A percentile compares a stretch with the other conserved stretches of the same genome.
These are phyloP conservation scores for Rhododendron simsii DNA, from an alignment of 148 eudicot genomes.

Conservation along the genomic window DNA sequence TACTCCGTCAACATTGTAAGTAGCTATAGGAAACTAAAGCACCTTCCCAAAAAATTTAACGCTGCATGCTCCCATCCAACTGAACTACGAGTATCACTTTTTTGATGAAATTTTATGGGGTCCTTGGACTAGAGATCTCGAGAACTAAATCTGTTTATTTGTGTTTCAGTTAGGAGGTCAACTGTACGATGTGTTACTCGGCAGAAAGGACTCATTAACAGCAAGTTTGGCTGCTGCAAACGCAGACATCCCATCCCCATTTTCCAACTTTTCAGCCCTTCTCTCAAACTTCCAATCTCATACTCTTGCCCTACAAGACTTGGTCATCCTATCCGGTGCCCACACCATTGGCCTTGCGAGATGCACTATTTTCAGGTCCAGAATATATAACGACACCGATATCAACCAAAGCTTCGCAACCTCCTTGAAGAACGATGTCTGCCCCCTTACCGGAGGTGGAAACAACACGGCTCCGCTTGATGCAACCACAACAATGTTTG, in stretches of 20 bases:
- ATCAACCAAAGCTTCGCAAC: constrained; percentile 22
- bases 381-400: constrained; percentile 38
- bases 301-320: constrained; percentile 34
- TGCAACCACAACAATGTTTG: constrained; percentile 25
- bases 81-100: neutral
- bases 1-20: constrained; percentile 33
- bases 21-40: neutral
- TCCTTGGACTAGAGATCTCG: no score
- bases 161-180: constrained; percentile 44
- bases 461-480: constrained; percentile 25
- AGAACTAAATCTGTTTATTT: neutral
- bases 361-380: constrained; percentile 31
- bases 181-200: constrained; percentile 37
- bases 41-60: neutral
- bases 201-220: constrained; percentile 45
- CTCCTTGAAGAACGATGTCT: constrained; percentile 9
- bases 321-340: constrained; percentile 49
- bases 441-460: constrained; percentile 35
- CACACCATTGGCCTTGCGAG: constrained; percentile 48
- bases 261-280: constrained; percentile 26
- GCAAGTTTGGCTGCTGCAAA: constrained; percentile 39
- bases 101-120: neutral
- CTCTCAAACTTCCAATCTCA: constrained; percentile 34
- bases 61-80: neutral
- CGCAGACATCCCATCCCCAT: constrained; percentile 34